Base-by-base conservation (phyloP, 129 eudicot species). In the Centella asiatica region DNA sequence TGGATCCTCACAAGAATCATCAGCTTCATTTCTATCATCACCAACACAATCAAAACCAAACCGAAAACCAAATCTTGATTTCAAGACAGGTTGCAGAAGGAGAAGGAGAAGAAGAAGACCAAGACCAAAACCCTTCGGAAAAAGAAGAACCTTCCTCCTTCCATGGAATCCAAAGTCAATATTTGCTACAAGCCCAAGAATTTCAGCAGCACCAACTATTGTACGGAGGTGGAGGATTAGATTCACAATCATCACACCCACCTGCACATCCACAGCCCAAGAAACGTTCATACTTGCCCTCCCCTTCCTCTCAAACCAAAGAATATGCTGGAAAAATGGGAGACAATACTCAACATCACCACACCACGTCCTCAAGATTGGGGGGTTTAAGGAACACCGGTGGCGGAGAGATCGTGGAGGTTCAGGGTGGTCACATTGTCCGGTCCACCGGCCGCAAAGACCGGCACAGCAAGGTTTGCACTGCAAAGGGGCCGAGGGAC, bases 371-470 rank as follows among this genome's bases (percentile, higher is more conserved):
- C 32, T 67, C 82, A 11, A 78, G 85, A 80, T 66, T 80, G 36
- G 86, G 86, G 40, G 46, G 46, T 36, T 45, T 78, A 33, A 79
- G 88, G 62, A 68, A 29, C 69, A 20, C 79, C 2, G 15, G 33
- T 44, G 81, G 56, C 8, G 94, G 89, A 4, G 83, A 82, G 67
- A 82, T 85, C 4, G 89, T 81, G 27, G 83, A 81, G 42, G 96
- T 88, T 5, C 81, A 88, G 56, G 96, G 96, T 2, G 96, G 96
- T n/a, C 94, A 84, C 87, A 84, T 84, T 84, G 83, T 84, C 18
- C 73, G 94, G 75, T 82, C 96, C 49, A 85, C 89, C 13, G 87
- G 96, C 20, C 71, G 87, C 44, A 88, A 88, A 69, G 96, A 88
- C 67, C 70, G 94, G 27, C 96, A 88, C 70, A 88, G 96, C 61